Percentiles rank a stretch among this genome's conserved stretches.
These are phyloP conservation scores for Lentinula sp. DNA, from an alignment of 768 basidiomycete genomes.

Conservation along the genomic window DNA sequence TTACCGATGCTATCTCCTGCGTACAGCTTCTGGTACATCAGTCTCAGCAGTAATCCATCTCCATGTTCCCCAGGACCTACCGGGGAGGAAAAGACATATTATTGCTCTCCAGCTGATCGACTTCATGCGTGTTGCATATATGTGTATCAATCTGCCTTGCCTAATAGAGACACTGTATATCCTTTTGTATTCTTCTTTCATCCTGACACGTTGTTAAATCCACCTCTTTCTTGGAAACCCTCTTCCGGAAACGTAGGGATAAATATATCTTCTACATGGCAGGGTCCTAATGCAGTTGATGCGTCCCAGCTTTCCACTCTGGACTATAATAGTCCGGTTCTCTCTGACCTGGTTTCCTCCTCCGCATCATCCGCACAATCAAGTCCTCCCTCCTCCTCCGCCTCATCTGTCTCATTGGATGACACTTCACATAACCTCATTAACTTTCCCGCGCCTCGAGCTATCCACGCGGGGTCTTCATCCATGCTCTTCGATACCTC, in stretches of 20 bases:
- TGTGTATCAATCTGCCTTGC: constrained; percentile 34
- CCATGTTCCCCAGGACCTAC: constrained; percentile 28
- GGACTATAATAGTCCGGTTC: not conserved
- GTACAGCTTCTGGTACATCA: constrained; percentile 49
- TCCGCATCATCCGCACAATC: constrained; percentile 9
- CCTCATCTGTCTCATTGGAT: not conserved
- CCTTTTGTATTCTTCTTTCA: constrained; percentile 48
- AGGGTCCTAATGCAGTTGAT: not conserved
- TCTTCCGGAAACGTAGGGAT: not conserved
- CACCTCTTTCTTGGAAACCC: constrained; percentile 12
- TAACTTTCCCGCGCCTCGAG: not conserved
- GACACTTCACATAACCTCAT: not conserved
- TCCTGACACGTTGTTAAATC: constrained; percentile 30
- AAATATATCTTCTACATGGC: not conserved
- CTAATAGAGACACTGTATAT: constrained; percentile 33
- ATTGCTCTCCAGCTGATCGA: constrained; percentile 41
- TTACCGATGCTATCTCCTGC: constrained; percentile 39
- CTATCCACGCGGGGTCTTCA: not conserved
- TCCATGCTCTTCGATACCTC: constrained; percentile 4
- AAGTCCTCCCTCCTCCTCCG: not conserved
- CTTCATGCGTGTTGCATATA: constrained; percentile 46
- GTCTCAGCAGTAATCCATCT: constrained; percentile 46
- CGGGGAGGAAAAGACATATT: constrained; percentile 28
- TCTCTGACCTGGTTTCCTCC: not conserved
- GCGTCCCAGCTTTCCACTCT: not conserved